These are phyloP conservation scores for Bidens hawaiensis DNA, from an alignment of 140 eudicot genomes.

Conservation along the genomic window DNA sequence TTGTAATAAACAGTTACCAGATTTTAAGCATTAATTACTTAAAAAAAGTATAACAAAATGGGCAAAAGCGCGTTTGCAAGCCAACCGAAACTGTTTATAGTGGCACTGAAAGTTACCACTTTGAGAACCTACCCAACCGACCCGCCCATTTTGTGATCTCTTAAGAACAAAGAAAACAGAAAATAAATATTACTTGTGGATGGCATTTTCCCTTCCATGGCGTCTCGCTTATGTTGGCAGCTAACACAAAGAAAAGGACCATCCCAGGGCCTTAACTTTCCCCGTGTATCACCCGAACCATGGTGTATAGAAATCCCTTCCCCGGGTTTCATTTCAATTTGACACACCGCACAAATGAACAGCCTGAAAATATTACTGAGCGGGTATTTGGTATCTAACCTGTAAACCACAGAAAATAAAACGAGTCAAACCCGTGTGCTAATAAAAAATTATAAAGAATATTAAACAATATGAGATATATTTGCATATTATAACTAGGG, in stretches of 20 bases:
- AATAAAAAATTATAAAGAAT: background rate
- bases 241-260: constrained; percentile 87
- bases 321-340: constrained; percentile 89
- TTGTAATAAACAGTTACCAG: background rate
- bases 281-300: constrained; percentile 33
- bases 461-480: background rate
- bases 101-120: background rate
- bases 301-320: constrained; percentile 84
- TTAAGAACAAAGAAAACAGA: background rate
- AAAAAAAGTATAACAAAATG: background rate
- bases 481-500: background rate
- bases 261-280: constrained; percentile 85
- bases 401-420: constrained; percentile 33
- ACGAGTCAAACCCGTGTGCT: constrained; percentile 2
- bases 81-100: background rate
- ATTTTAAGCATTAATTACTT: background rate
- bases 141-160: background rate
- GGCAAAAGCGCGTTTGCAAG: background rate
- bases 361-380: constrained; percentile 77
- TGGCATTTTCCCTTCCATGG: constrained; percentile 84
- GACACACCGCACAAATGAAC: constrained; percentile 84
- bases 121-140: background rate
- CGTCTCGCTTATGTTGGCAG: constrained; percentile 90
- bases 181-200: constrained; percentile 41
- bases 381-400: constrained; percentile 90